A percentile compares a stretch with the other conserved stretches of the same genome.
Evolutionary conservation across 352 stramenopile genomes (phyloP).

Genomic region (Blastocystis sp.): DNA sequence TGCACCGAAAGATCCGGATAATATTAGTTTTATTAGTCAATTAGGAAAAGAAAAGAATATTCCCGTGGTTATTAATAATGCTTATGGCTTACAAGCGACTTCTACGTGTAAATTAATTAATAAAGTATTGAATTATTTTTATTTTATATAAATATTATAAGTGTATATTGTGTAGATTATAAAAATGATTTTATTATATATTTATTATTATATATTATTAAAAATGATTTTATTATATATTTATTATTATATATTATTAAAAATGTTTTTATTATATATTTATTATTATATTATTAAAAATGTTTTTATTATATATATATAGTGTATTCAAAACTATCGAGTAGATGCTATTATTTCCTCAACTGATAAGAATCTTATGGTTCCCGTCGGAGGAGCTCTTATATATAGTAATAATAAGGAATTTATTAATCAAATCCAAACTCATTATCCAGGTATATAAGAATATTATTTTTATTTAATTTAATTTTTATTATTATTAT

Average conservation of each 20-base stretch:
- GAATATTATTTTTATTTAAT: no score
- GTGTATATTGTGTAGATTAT: no score
- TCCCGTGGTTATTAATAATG: constrained; percentile 37
- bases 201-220: no score
- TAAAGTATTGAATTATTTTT: no score
- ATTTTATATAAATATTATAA: no score
- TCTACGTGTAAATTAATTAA: constrained; percentile 32
- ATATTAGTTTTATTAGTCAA: constrained; percentile 19
- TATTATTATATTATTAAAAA: no score
- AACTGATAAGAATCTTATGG: constrained; percentile 39
- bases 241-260: no score
- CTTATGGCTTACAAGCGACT: constrained; percentile 32
- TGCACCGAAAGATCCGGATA: constrained; percentile 33
- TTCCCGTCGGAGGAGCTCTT: constrained; percentile 37
- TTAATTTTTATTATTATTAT: no score
- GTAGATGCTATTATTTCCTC: constrained; percentile 32
- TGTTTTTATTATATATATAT: no score
- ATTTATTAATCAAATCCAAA: constrained; percentile 19
- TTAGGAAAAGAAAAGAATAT: constrained; percentile 36
- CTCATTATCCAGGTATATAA: constrained; percentile 39
- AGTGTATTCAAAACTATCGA: constrained; percentile 15
- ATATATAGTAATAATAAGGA: constrained; percentile 3
- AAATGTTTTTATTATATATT: no score
- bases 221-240: no score
- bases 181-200: no score